Percentiles rank a stretch among this genome's conserved stretches.
Conservation (phyloP, 2,329 filamentous ascomycete genomes). For the Penicillium sp. region DNA sequence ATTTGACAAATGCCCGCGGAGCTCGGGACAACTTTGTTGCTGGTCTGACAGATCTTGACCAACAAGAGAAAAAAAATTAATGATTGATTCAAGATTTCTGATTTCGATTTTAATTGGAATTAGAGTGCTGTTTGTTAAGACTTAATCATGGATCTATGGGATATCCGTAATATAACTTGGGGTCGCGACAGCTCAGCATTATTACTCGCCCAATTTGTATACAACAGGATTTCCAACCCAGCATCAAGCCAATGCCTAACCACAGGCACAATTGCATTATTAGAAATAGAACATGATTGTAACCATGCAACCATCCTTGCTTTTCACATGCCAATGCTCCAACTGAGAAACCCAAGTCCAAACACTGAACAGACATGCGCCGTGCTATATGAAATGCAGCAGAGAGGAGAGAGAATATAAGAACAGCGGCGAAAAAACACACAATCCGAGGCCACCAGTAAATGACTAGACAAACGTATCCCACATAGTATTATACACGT, state of each 20-base stretch:
- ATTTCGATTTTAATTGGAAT: too few relatives aligned
- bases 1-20: slow-evolving; percentile 5
- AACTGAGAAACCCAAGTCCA: slow-evolving; percentile 8
- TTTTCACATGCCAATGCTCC: slow-evolving; percentile 13
- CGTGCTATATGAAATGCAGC: slow-evolving; percentile 14
- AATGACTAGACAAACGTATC: neutral
- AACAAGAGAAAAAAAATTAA: neutral
- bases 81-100: neutral
- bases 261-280: neutral
- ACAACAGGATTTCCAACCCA: too few relatives aligned
- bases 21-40: slow-evolving; percentile 4
- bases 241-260: neutral
- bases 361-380: slow-evolving; percentile 13
- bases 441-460: neutral
- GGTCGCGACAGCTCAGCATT: neutral
- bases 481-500: slow-evolving; percentile 11
- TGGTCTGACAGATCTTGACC: neutral
- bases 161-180: neutral
- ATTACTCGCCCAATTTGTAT: neutral
- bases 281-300: neutral
- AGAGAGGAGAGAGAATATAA: slow-evolving; percentile 11
- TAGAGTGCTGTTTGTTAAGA: neutral
- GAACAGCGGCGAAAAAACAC: neutral
- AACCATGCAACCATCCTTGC: slow-evolving; percentile 3
- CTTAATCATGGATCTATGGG: neutral